Base-by-base conservation (phyloP, 1,284 basidiomycete genomes). In the Abortiporus biennis region DNA sequence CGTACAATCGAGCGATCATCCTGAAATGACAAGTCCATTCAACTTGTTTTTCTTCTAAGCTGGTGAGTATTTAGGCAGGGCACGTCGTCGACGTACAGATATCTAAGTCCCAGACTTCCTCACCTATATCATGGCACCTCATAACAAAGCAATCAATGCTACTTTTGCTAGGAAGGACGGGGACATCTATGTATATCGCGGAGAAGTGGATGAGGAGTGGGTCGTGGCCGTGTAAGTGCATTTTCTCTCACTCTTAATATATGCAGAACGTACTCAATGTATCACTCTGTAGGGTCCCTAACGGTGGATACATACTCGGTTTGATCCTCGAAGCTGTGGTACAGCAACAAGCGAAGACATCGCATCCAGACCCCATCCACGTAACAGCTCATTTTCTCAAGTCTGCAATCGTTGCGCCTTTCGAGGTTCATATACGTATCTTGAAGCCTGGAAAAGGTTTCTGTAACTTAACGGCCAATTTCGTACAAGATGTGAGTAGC, bases 401-500 rank as follows among this genome's bases (percentile, higher is more conserved):
- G 27, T 59, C 72, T 1, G 67, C 74, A 2, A 54, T 58, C 1
- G 45, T 60, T 3, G 61, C 56, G 3, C 50, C 61, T 1, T 76
- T 72, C 46, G 66, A 71, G 42, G 66, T 81, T 11, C 69, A 61
- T 27, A 58, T 83, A 1, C 64, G 61, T 8, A 55, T 54, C 1
- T 36, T 77, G 15, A 76, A 72, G 48, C 57, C 54, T 9, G 78
- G 79, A 2, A 68, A 64, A 34, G 64, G 60, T 0, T 73, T 78
- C 44, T 71, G 74, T 11, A 80, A 79, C 46, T 34, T 84, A 19
- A 54, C 64, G 9, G 79, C 78, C 13, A 70, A 78, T 25, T 62
- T 84, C 11, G 45, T 72, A 8, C 80, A 83, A 56, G 57, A 72
- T 50, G 80, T n/a, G n/a, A n/a, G n/a, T n/a, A n/a, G n/a, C n/a